A percentile compares a stretch with the other conserved stretches of the same genome.
These are phyloP conservation scores for Colletotrichum trifolii DNA, from an alignment of 2,329 filamentous ascomycete species.

Conservation along the genomic window DNA sequence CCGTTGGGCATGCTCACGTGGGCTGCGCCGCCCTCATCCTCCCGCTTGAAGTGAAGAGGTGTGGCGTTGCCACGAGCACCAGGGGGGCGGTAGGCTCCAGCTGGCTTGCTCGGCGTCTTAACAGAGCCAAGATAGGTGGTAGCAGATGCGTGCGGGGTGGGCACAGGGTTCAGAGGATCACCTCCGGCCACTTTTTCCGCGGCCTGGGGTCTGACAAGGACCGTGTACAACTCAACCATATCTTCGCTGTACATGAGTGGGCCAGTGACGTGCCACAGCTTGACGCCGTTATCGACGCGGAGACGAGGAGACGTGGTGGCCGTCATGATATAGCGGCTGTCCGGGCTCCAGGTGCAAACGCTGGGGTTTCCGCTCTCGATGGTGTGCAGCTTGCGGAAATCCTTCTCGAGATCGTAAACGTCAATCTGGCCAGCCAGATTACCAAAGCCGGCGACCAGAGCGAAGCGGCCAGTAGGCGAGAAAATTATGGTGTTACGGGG, in stretches of 20 bases:
- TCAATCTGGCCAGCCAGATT: conserved; percentile 98
- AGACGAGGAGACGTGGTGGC: conserved; percentile 97
- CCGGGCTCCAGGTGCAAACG: conserved; percentile 96
- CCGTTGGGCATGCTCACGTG: conserved; percentile 85
- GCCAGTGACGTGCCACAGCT: conserved; percentile 92
- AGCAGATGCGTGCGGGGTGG: conserved; percentile 84
- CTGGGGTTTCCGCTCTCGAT: conserved; percentile 97
- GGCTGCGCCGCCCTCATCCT: conserved; percentile 94
- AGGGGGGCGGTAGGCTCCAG: conserved; percentile 95
- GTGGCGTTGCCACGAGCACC: conserved; percentile 90
- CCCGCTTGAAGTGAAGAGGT: conserved; percentile 94
- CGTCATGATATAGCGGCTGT: conserved; percentile 94
- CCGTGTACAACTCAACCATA: conserved; percentile 93
- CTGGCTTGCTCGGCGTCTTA: conserved; percentile 96
- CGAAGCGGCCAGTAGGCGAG: conserved; percentile 92
- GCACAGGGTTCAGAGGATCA: conserved; percentile 79
- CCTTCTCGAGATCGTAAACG: conserved; percentile 94
- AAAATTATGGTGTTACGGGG: conserved; percentile 96
- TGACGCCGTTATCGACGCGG: conserved; percentile 95
- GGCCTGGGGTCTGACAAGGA: conserved; percentile 84
- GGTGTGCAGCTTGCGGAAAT: conserved; percentile 90
- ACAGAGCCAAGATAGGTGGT: conserved; percentile 83
- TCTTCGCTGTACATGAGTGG: conserved; percentile 95
- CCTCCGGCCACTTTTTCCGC: conserved; percentile 67
- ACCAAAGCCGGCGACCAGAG: conserved; percentile 94